Percentiles rank a stretch among this genome's conserved stretches.
phyloP scores from a whole-genome alignment of 73 alveolate genomes.

The Uronychia setigera region DNA sequence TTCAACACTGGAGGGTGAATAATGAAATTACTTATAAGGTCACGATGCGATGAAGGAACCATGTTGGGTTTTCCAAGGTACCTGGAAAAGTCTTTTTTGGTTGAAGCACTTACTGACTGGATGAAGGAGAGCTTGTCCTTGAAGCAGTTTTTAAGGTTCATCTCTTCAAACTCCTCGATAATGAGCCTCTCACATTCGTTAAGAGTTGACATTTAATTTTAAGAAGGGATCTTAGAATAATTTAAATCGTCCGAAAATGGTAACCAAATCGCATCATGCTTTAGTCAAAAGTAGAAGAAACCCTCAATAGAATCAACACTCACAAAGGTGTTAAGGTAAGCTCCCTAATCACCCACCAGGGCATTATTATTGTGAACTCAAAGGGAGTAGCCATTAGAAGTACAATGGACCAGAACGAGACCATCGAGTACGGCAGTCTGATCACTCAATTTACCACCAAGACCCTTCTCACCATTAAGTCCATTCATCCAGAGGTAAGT shows the following conservation, averaged over 20 bases:
- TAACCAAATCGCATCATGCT: neutral
- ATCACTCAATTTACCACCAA: conserved; percentile 75
- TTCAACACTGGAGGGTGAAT: neutral
- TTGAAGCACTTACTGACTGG: neutral
- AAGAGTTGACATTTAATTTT: neutral
- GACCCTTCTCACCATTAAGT: conserved; percentile 73
- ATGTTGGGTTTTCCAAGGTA: conserved; percentile 1
- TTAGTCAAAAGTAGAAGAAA: conserved; percentile 73
- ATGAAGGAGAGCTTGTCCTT: conserved; percentile 3
- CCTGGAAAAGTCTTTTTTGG: neutral
- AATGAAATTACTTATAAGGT: neutral
- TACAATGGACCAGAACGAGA: conserved; percentile 76
- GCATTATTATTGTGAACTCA: conserved; percentile 74
- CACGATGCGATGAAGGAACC: neutral
- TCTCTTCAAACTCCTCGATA: neutral
- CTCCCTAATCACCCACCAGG: conserved; percentile 3
- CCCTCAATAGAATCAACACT: conserved; percentile 83
- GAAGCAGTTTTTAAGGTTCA: neutral
- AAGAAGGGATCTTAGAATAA: neutral
- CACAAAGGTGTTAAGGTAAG: conserved; percentile 80
- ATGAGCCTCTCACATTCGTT: neutral
- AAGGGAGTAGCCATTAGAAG: conserved; percentile 77
- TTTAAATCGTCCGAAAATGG: neutral
- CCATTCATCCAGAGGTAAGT: conserved; percentile 64
- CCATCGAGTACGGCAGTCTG: conserved; percentile 80